Base-by-base conservation (phyloP, 2,329 filamentous ascomycete genomes). In the Aspergillus sp. region DNA sequence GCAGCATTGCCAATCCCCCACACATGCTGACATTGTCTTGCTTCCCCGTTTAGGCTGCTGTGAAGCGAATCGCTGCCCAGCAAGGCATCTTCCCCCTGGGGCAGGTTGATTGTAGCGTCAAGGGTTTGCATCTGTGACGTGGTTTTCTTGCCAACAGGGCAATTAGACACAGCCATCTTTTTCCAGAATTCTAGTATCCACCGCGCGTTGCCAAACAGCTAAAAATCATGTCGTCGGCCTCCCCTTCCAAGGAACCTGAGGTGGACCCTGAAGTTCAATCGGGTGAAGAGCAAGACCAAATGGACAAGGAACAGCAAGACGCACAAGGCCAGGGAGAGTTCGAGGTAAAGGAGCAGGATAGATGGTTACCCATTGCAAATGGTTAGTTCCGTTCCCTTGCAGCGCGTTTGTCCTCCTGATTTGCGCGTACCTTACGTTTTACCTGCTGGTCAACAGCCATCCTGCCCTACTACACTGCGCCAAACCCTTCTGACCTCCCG, bases 331-430 rank as follows among this genome's bases (percentile, higher is more conserved):
- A 90, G 80, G 87, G 92, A 80, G 94, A 98, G 82, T 96, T 97
- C 78, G 94, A 98, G 82, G 94, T 98, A 80, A 98, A 98, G 85
- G 95, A 99, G 81, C 95, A 99, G 81, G 95, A 99, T 81, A 85
- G 95, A 85, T 99, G 95, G 95, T 87, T 99, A 78, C 95, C 95
- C 77, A 99, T 99, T 86, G 95, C 95, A 82, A 99, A 99, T 92
- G 95, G 95, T 99, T 86, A 86, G 95, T 95, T 80, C 64, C 70
- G 68, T 71, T 68, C 70, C 68, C 72, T 71, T 76, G 71, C 74
- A 73, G 69, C 68, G 68, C 67, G 59, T 58, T 67, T 67, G 62
- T 66, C 66, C 58, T 64, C 78, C 77, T 82, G 80, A 82, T 82
- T 84, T 83, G 80, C 81, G 81, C 77, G 77, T 77, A 75, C 75